phyloP scores from a whole-genome alignment of 2,329 filamentous ascomycete species.

The Phialophora tarda region DNA sequence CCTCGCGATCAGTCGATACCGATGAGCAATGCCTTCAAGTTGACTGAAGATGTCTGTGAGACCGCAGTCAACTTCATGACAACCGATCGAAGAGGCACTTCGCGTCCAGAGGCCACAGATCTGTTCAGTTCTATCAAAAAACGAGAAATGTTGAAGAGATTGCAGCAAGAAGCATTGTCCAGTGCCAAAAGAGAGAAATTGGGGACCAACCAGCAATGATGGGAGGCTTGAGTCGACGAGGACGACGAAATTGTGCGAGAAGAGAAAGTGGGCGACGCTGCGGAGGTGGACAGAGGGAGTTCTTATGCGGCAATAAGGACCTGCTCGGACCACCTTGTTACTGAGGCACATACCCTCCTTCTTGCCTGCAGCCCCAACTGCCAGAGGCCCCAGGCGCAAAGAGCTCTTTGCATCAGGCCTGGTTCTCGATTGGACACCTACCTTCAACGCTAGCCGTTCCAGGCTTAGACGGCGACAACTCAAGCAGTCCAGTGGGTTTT shows the following conservation, averaged over 20 bases:
- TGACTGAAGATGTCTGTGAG: background rate
- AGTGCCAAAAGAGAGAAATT: background rate
- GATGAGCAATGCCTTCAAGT: background rate
- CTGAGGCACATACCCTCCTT: background rate
- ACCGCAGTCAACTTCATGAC: background rate
- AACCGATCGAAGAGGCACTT: background rate
- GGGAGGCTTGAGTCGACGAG: background rate
- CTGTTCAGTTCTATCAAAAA: background rate
- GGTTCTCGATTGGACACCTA: background rate
- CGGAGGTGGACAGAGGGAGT: slow-evolving; percentile 7
- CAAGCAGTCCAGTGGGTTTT: background rate
- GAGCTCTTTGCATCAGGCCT: background rate
- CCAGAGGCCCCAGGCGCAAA: slow-evolving; percentile 1
- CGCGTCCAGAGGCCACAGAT: background rate
- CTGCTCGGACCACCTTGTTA: background rate
- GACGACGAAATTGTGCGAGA: background rate
- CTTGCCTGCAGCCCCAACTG: background rate
- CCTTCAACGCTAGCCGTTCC: background rate
- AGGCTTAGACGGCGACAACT: background rate
- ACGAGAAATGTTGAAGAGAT: background rate
- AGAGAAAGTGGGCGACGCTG: background rate
- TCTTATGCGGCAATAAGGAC: slow-evolving; percentile 4
- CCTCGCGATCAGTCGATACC: background rate
- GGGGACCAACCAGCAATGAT: background rate
- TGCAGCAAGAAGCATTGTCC: background rate